phyloP scores from a whole-genome alignment of 2,329 filamentous ascomycete genomes.

The Achaetomium macrosporum region DNA sequence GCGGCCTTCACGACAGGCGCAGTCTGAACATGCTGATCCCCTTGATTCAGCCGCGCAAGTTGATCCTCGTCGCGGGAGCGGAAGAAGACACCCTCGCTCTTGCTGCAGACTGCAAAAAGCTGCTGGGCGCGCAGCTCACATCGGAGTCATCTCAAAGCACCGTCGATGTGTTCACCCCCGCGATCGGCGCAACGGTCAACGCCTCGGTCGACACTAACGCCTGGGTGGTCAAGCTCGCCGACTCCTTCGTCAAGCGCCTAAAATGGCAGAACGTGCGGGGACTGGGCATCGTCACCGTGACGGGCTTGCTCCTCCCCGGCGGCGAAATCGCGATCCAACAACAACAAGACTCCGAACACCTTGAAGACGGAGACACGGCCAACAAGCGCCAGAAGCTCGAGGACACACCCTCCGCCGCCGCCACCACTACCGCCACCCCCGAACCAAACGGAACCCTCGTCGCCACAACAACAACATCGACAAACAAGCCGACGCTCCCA shows the following conservation, averaged over 20 bases:
- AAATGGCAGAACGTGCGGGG: slow-evolving; percentile 93
- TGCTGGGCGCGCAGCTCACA: slow-evolving; percentile 43
- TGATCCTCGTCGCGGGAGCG: slow-evolving; percentile 83
- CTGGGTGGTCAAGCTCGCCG: slow-evolving; percentile 89
- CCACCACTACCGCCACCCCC: slow-evolving; percentile 14
- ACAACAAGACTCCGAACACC: slow-evolving; percentile 30
- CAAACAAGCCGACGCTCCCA: slow-evolving; percentile 31
- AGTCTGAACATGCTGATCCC: slow-evolving; percentile 93
- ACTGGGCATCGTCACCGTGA: slow-evolving; percentile 87
- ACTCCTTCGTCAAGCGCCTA: slow-evolving; percentile 75
- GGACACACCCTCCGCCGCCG: slow-evolving; percentile 19
- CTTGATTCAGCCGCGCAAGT: slow-evolving; percentile 85
- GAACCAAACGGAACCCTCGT: slow-evolving; percentile 9
- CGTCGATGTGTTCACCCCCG: slow-evolving; percentile 75
- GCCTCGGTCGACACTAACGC: slow-evolving; percentile 97
- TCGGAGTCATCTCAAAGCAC: slow-evolving; percentile 31
- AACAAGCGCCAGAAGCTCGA: slow-evolving; percentile 48
- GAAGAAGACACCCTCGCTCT: slow-evolving; percentile 71
- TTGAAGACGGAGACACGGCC: slow-evolving; percentile 41
- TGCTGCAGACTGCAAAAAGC: slow-evolving; percentile 71
- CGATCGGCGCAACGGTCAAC: slow-evolving; percentile 67
- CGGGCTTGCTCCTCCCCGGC: slow-evolving; percentile 51
- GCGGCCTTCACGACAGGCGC: slow-evolving; percentile 86
- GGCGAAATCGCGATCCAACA: slow-evolving; percentile 42
- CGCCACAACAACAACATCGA: slow-evolving; percentile 16